Evolutionary conservation across 257 asterid species (phyloP).

Genomic region (Gynochthodes officinalis): DNA sequence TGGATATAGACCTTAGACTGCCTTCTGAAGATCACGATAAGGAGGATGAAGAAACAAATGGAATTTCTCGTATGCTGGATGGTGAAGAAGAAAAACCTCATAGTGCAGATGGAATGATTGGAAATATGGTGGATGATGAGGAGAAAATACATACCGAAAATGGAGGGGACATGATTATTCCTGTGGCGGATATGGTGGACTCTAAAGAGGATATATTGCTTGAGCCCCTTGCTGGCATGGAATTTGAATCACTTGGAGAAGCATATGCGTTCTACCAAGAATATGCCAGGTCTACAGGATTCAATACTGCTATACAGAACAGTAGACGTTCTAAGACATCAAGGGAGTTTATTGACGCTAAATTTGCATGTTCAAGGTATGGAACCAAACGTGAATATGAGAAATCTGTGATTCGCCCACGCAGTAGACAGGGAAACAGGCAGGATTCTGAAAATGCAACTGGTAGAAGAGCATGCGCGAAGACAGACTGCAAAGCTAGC

Average conservation of each 20-base stretch:
- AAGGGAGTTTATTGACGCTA: conserved; percentile 90
- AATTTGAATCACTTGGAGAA: conserved; percentile 88
- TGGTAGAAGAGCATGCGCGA: conserved; percentile 82
- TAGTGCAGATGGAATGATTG: conserved; percentile 46
- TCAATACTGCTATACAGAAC: conserved; percentile 86
- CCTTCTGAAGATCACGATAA: conserved; percentile 84
- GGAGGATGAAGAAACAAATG: conserved; percentile 61
- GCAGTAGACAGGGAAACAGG: conserved; percentile 77
- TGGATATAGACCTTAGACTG: conserved; percentile 92
- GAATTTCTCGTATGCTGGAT: conserved; percentile 57
- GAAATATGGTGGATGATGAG: conserved; percentile 47
- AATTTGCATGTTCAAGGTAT: conserved; percentile 92
- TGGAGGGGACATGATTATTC: conserved; percentile 53
- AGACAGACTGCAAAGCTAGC: conserved; percentile 99
- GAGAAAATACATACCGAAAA: conserved; percentile 55
- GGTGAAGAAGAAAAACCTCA: conserved; percentile 72
- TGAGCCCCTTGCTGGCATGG: conserved; percentile 98
- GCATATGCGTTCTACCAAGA: conserved; percentile 96
- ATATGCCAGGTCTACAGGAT: conserved; percentile 90
- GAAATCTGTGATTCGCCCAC: conserved; percentile 76
- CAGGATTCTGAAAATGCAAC: conserved; percentile 86
- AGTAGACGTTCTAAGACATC: conserved; percentile 94
- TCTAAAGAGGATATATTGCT: conserved; percentile 72
- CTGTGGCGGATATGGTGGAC: conserved; percentile 44
- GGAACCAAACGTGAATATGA: conserved; percentile 94